phyloP scores from a whole-genome alignment of 495 filamentous ascomycete species.

The Hyphodiscus hymeniophilus region DNA sequence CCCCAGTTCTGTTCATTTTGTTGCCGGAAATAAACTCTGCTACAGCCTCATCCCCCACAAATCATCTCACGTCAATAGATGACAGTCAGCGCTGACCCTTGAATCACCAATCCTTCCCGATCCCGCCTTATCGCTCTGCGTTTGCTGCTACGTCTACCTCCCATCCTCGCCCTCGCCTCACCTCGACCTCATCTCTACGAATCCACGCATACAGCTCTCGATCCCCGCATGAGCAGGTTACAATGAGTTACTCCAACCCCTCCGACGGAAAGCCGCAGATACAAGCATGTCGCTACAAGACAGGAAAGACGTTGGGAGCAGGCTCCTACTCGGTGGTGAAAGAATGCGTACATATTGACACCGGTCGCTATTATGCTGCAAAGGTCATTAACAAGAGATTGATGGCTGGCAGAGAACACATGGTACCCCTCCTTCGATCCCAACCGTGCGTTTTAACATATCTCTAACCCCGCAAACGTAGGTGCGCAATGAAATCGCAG shows the following conservation, averaged over 20 bases:
- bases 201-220: not conserved
- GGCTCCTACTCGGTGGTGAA: slow-evolving; percentile 99
- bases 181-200: not conserved
- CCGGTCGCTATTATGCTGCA: slow-evolving; percentile 94
- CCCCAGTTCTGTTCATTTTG: too few relatives aligned
- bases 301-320: slow-evolving; percentile 92
- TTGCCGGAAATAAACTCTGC: too few relatives aligned
- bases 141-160: not conserved
- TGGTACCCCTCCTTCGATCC: slow-evolving; percentile 49
- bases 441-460: not conserved
- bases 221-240: not conserved
- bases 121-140: not conserved
- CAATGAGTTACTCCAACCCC: not conserved
- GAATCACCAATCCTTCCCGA: not conserved
- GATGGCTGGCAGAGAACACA: slow-evolving; percentile 96
- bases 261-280: slow-evolving; percentile 29
- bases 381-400: slow-evolving; percentile 99
- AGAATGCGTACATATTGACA: slow-evolving; percentile 98
- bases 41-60: too few relatives aligned
- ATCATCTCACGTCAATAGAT: too few relatives aligned
- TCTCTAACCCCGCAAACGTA: slow-evolving; percentile 26
- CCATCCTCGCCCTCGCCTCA: not conserved
- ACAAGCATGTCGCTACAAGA: slow-evolving; percentile 78
- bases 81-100: not conserved
- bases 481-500: slow-evolving; percentile 97